These are phyloP conservation scores for Nemania bipapillata DNA, from an alignment of 2,329 filamentous ascomycete genomes.

Conservation along the genomic window DNA sequence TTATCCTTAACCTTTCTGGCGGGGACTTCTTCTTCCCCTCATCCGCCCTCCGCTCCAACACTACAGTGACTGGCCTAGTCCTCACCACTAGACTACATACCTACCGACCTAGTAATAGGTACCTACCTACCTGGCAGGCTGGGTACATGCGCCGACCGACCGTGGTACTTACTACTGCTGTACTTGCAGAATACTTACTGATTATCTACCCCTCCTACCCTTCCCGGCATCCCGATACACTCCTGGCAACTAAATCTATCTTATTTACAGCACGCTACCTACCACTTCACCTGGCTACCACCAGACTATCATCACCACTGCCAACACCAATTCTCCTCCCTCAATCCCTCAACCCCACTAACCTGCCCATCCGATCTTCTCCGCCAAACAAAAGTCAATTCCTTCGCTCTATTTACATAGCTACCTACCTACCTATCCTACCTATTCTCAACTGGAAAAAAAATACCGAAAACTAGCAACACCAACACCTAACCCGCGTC, in stretches of 20 bases:
- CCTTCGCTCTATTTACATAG: slow-evolving; percentile 29
- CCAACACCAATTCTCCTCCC: slow-evolving; percentile 10
- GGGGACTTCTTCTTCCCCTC: slow-evolving; percentile 18
- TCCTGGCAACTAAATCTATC: slow-evolving; percentile 11
- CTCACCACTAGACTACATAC: background rate
- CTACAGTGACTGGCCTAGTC: background rate
- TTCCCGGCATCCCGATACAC: slow-evolving; percentile 37
- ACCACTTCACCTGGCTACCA: background rate
- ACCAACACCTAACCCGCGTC: slow-evolving; percentile 10
- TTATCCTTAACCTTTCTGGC: background rate
- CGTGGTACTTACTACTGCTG: background rate
- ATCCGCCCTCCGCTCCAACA: slow-evolving; percentile 1
- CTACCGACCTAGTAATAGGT: background rate
- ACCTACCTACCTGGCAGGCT: slow-evolving; percentile 1
- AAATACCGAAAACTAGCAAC: slow-evolving; percentile 8
- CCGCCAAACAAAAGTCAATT: slow-evolving; percentile 38
- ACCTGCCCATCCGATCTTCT: slow-evolving; percentile 38
- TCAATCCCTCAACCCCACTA: slow-evolving; percentile 25
- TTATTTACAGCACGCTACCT: slow-evolving; percentile 4
- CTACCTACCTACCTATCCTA: slow-evolving; percentile 23
- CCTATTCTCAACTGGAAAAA: slow-evolving; percentile 27
- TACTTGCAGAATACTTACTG: slow-evolving; percentile 10
- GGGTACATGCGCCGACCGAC: background rate
- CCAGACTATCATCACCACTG: slow-evolving; percentile 16
- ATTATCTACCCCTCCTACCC: slow-evolving; percentile 39